These are phyloP conservation scores for Zanthoxylum bungeanum DNA, from an alignment of 345 rosid genomes.

Conservation along the genomic window DNA sequence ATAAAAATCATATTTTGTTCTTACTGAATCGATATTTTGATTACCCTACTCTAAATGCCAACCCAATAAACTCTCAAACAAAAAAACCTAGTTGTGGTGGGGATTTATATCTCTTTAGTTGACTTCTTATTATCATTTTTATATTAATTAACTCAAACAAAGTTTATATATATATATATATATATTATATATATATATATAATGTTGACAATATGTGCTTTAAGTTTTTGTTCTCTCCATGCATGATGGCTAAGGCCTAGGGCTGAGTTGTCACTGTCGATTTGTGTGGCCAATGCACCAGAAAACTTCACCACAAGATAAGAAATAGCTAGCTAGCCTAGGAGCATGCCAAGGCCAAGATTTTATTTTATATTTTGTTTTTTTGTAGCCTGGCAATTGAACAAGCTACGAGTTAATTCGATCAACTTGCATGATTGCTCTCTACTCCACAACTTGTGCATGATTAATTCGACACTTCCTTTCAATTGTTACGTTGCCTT, in stretches of 20 bases:
- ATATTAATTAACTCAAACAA: background rate
- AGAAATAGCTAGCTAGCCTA: too few relatives aligned
- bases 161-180: background rate
- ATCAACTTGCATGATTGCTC: slow-evolving; percentile 14
- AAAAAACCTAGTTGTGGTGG: too few relatives aligned
- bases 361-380: slow-evolving; percentile 1
- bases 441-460: slow-evolving; percentile 14
- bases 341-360: slow-evolving; percentile 3
- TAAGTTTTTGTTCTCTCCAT: background rate
- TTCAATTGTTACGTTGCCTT: background rate
- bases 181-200: background rate
- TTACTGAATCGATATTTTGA: too few relatives aligned
- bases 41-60: too few relatives aligned
- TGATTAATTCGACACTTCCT: background rate
- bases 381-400: background rate
- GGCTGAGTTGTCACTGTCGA: slow-evolving; percentile 16
- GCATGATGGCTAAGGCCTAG: background rate
- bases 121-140: background rate
- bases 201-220: background rate
- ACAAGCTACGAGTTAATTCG: slow-evolving; percentile 8
- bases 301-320: slow-evolving; percentile 25
- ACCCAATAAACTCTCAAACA: too few relatives aligned
- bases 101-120: too few relatives aligned
- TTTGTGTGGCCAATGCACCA: slow-evolving; percentile 11
- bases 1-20: too few relatives aligned